Evolutionary conservation across 2,329 filamentous ascomycete species (phyloP), one percentile per base, ranked within the genome.

Genomic region (Aureobasidium lini): DNA sequence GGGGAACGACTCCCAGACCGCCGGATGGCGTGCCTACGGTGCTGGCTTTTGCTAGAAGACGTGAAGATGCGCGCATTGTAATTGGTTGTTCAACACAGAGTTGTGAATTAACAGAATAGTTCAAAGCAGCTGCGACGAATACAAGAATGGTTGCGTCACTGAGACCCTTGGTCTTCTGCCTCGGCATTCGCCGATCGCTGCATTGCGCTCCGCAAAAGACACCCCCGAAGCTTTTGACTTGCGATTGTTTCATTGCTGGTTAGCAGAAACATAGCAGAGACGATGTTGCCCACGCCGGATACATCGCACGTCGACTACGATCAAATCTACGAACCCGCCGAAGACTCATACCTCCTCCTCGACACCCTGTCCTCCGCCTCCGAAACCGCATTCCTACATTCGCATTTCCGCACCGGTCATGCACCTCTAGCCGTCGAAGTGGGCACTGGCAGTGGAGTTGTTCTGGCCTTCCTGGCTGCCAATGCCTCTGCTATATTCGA

Each of bases 271-370:
- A 54, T 16, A 40, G 23, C 47, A 56, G 6, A 5, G n/a, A 47
- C 15, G 32, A 96, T 96, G 92, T 84, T 99, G 31, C 92, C 93
- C 9, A 99, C 94, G 1, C 94, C 94, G 13, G 89, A 90, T 60
- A 99, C 94, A 2, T 89, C 89, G 23, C 94, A 99, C 76, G 89
- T 97, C 61, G 84, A 87, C 58, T 95, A 92, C 75, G 84, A 89
- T 72, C 85, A 87, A 59, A 86, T 97, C 66, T 99, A 99, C 75
- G 92, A 96, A 70, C 94, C 94, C 37, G 88, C 93, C 10, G 94
- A 99, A 75, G 94, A 99, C 76, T 96, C 92, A 5, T 99, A 90
- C 71, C 83, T 99, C 46, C 82, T 99, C 50, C 84, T 99, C 32
- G 93, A 99, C 75, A 95, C 92, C 0, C 81, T 99, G 46, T 93